Evolutionary conservation across 2,329 filamentous ascomycete species (phyloP), one percentile per base, ranked within the genome.

Genomic region (Fusarium phyllophilum): DNA sequence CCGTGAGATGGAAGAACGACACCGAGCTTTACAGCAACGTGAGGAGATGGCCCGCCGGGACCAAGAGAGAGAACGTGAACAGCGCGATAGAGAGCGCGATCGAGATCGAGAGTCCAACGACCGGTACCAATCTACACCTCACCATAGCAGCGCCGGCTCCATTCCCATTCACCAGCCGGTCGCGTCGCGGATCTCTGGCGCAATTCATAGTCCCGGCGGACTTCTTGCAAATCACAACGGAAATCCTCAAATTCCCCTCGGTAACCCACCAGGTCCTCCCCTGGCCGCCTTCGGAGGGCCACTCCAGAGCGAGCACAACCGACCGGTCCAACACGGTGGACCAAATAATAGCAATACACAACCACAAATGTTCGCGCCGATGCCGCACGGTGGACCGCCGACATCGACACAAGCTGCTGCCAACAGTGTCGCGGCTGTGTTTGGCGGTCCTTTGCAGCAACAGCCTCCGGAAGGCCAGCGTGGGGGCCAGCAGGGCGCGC

Each of bases 91-190:
- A 63, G 81, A 83, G 66, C 79, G 81, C 72, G 81, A 83, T 62
- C 82, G 90, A 77, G 91, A 93, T 74, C 88, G 91, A 80, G 92
- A 94, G 74, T 85, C 89, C 67, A 87, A 89, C 80, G 91, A 92
- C 48, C 89, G 90, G 58, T 91, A 91, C 78, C 92, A 91, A 76
- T 88, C 93, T 68, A 91, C 92, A 33, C 81, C 82, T 70, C 94
- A 96, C 79, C 95, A 98, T 82, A 96, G 93, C 83, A 95, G 94
- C 79, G 92, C 94, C 44, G 94, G 93, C 65, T 94, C 95, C 6
- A 94, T 97, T 62, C 94, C 95, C 62, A 92, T 98, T 77, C 96
- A 98, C 83, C 96, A 98, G 82, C 96, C 96, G 10, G 95, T 98
- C 67, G 96, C 96, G 71, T 91, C 95, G 80, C 87, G 95, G 83